These are phyloP conservation scores for Spizellomyces punctatus DNA, from an alignment of 192 early-diverging fungal genomes.

Conservation along the genomic window DNA sequence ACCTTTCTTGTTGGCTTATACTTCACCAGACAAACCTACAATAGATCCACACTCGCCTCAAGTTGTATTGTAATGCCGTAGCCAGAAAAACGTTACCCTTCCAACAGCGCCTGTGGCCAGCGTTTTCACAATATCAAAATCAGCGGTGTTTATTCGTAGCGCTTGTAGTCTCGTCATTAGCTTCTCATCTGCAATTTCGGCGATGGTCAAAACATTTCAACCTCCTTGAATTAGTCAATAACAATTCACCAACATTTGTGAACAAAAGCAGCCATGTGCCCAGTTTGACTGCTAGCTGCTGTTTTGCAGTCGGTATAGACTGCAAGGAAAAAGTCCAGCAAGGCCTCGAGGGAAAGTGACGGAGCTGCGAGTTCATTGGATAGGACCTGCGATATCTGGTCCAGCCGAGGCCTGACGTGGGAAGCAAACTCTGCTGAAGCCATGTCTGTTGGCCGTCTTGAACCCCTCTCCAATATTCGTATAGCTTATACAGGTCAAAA, in stretches of 20 bases:
- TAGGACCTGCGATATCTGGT: conserved; percentile 41
- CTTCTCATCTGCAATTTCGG: conserved; percentile 44
- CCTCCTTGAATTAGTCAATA: too few relatives aligned
- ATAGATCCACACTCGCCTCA: conserved; percentile 36
- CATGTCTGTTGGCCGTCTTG: background rate
- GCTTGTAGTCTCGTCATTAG: conserved; percentile 43
- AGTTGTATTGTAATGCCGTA: background rate
- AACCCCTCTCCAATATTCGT: too few relatives aligned
- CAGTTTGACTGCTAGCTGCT: conserved; percentile 39
- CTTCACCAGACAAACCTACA: conserved; percentile 78
- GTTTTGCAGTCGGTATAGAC: conserved; percentile 56
- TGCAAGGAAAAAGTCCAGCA: conserved; percentile 56
- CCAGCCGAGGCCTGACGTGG: conserved; percentile 33
- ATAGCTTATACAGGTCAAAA: too few relatives aligned
- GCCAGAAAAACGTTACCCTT: conserved; percentile 40
- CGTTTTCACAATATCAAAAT: conserved; percentile 77
- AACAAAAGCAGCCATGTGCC: conserved; percentile 48
- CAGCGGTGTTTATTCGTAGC: conserved; percentile 66
- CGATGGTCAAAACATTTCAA: too few relatives aligned
- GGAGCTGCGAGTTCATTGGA: conserved; percentile 33
- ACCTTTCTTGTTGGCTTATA: conserved; percentile 67
- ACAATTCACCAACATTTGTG: conserved; percentile 42
- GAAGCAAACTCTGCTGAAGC: conserved; percentile 22
- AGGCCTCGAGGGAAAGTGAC: conserved; percentile 50
- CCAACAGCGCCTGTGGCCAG: conserved; percentile 76